Conservation (phyloP, 148 eudicot genomes). For the Amaranthus cruentus region DNA sequence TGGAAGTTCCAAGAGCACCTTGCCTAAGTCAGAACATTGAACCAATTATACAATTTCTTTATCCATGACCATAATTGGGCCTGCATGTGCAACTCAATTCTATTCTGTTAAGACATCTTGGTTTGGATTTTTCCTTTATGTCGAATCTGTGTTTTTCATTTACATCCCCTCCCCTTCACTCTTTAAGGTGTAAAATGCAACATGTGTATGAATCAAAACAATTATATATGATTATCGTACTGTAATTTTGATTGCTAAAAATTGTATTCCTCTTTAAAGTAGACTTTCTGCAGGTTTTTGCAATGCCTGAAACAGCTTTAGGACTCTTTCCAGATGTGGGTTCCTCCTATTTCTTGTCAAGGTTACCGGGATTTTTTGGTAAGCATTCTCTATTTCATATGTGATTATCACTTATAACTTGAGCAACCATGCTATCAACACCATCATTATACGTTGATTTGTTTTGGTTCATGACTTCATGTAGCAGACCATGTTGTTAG, state of each 20-base stretch:
- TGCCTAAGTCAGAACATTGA: neutral
- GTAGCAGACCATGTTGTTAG: no score
- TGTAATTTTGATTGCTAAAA: neutral
- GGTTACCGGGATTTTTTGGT: conserved; percentile 97
- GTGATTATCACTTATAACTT: no score
- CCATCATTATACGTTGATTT: no score
- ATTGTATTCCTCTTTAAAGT: conserved; percentile 12
- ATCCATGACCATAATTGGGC: no score
- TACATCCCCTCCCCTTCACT: neutral
- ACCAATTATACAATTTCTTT: neutral
- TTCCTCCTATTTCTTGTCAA: conserved; percentile 79
- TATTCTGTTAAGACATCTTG: no score
- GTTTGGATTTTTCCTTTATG: no score
- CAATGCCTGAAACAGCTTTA: conserved; percentile 98
- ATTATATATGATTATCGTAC: neutral
- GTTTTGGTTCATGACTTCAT: no score
- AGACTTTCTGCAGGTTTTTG: conserved; percentile 58
- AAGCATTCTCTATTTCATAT: conserved; percentile 6
- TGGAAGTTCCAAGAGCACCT: neutral
- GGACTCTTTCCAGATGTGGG: conserved; percentile 98
- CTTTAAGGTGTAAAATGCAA: neutral
- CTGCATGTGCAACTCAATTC: no score
- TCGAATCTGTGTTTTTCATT: neutral
- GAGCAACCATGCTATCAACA: no score
- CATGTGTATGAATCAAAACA: neutral